Evolutionary conservation across 768 basidiomycete genomes (phyloP).

Genomic region (Jaapia argillacea): DNA sequence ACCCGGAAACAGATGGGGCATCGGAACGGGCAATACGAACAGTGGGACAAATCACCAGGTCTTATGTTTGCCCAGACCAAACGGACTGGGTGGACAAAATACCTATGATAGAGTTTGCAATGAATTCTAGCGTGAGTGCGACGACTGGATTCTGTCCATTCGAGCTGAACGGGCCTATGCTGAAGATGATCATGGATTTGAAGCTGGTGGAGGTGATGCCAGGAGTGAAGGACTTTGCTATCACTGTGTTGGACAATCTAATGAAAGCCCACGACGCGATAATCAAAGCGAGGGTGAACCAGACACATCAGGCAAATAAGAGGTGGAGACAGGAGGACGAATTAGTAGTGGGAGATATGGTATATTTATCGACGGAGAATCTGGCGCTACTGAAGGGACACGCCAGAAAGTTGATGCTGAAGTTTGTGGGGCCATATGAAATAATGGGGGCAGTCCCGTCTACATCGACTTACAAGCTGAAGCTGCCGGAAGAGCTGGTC

Average conservation of each 20-base stretch:
- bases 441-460: constrained; percentile 10
- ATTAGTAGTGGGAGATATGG: constrained; percentile 14
- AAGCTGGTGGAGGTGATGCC: neutral
- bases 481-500: constrained; percentile 16
- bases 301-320: constrained; percentile 16
- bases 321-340: constrained; percentile 11
- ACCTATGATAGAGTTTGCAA: constrained; percentile 13
- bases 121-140: constrained; percentile 10
- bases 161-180: neutral
- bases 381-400: constrained; percentile 19
- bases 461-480: constrained; percentile 11
- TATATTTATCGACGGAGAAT: constrained; percentile 26
- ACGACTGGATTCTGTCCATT: constrained; percentile 13
- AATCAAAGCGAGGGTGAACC: constrained; percentile 16
- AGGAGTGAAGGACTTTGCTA: neutral
- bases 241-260: neutral
- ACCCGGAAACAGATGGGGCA: constrained; percentile 23
- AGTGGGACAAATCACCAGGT: constrained; percentile 7
- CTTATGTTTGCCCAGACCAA: constrained; percentile 1
- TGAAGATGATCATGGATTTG: neutral
- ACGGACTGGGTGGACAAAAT: constrained; percentile 7
- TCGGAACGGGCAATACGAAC: constrained; percentile 14
- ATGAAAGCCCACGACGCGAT: constrained; percentile 17
- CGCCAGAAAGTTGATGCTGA: constrained; percentile 23
- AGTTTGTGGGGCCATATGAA: constrained; percentile 24